Evolutionary conservation across 192 early-diverging fungal species (phyloP).

Genomic region (Globomyces pollinis-pini): DNA sequence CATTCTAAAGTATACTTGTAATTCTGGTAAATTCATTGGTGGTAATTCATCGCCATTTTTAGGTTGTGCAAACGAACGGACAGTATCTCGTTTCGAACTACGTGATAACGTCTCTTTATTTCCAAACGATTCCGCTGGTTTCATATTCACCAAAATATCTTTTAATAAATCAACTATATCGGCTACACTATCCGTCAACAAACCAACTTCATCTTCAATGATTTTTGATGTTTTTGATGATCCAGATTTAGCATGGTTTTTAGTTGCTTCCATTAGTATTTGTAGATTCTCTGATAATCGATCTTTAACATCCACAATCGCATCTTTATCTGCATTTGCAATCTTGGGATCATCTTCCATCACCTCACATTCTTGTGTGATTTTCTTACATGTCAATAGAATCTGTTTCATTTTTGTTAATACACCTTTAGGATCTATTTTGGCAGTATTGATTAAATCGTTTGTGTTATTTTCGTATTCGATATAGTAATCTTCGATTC

Average conservation of each 20-base stretch:
- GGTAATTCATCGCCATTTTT: conserved; percentile 1
- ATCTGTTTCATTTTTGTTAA: conserved; percentile 24
- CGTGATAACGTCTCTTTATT: not conserved
- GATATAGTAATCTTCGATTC: no score
- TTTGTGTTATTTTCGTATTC: no score
- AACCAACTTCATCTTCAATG: conserved; percentile 15
- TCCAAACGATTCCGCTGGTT: not conserved
- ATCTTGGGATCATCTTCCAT: conserved; percentile 15
- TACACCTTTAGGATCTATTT: no score
- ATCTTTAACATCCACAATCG: conserved; percentile 11
- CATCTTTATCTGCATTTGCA: conserved; percentile 3
- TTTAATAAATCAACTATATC: conserved; percentile 13
- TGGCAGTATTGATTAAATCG: conserved; percentile 5
- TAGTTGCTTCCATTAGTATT: conserved; percentile 19
- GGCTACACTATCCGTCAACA: conserved; percentile 8
- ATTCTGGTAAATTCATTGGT: conserved; percentile 4
- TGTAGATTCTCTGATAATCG: conserved; percentile 15
- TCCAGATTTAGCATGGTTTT: conserved; percentile 16
- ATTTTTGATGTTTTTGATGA: not conserved
- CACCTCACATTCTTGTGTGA: conserved; percentile 28
- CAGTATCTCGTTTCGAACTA: not conserved
- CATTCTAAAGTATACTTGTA: not conserved
- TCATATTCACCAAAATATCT: not conserved
- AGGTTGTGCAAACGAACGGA: not conserved
- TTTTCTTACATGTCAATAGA: conserved; percentile 22